These are phyloP conservation scores for Aspergillus aculeatus DNA, from an alignment of 2,329 filamentous ascomycete genomes.

Conservation along the genomic window DNA sequence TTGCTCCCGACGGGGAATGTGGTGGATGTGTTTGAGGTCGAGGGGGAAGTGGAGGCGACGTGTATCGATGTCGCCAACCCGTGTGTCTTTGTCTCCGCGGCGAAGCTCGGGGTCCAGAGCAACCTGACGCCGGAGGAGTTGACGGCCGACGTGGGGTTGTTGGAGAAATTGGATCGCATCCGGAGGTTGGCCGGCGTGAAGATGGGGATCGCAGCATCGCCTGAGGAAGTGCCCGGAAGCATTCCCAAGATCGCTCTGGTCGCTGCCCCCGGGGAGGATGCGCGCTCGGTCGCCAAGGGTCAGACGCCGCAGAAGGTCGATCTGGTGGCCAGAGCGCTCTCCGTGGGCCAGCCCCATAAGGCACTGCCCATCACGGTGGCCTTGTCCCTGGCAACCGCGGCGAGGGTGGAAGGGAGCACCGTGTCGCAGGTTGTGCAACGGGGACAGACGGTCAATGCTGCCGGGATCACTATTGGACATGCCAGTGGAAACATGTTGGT, in stretches of 20 bases:
- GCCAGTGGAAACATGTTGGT: conserved; percentile 49
- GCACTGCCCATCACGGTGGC: conserved; percentile 58
- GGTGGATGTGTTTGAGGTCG: conserved; percentile 49
- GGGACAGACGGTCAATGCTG: conserved; percentile 25
- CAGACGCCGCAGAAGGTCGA: conserved; percentile 31
- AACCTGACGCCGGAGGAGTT: conserved; percentile 55
- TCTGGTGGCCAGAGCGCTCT: conserved; percentile 51
- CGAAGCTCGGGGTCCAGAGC: conserved; percentile 46
- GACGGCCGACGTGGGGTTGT: conserved; percentile 46
- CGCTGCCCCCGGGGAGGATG: conserved; percentile 28
- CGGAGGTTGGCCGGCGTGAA: conserved; percentile 56
- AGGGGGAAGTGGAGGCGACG: conserved; percentile 47
- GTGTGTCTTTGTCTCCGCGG: conserved; percentile 59
- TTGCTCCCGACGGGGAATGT: conserved; percentile 60
- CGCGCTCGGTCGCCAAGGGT: no score
- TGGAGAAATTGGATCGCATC: conserved; percentile 55
- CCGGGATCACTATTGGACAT: conserved; percentile 46
- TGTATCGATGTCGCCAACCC: conserved; percentile 66
- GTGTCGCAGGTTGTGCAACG: conserved; percentile 33
- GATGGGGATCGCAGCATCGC: conserved; percentile 59
- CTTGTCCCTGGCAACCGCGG: conserved; percentile 51
- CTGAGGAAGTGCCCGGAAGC: conserved; percentile 50
- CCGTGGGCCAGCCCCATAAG: conserved; percentile 57
- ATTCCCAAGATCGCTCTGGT: conserved; percentile 64
- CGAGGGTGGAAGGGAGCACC: conserved; percentile 44